Percentiles rank a stretch among this genome's conserved stretches.
phyloP scores from a whole-genome alignment of 768 basidiomycete genomes.

The Russula compacta region DNA sequence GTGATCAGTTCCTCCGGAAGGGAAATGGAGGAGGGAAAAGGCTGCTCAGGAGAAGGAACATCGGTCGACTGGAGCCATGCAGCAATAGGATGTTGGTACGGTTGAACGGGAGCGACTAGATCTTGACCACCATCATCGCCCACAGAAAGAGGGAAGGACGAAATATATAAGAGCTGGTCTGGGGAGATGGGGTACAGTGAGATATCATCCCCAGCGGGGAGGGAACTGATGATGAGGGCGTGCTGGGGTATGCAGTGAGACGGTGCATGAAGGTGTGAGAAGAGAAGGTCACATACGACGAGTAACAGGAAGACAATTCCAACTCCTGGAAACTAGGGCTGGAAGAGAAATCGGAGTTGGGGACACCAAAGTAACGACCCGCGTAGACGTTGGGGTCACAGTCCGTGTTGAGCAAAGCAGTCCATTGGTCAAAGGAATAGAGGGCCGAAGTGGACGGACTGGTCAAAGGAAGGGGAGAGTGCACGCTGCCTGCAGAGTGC shows the following conservation, averaged over 20 bases:
- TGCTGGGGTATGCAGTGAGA: background rate
- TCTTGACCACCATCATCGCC: background rate
- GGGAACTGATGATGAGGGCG: background rate
- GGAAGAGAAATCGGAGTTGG: background rate
- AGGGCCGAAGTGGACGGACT: background rate
- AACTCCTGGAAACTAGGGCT: background rate
- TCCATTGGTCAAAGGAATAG: background rate
- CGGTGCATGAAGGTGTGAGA: background rate
- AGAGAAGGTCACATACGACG: background rate
- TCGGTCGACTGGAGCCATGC: background rate
- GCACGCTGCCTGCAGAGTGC: constrained; percentile 10
- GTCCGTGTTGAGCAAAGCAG: background rate
- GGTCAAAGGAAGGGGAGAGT: background rate
- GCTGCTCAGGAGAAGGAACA: background rate
- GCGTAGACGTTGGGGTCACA: background rate
- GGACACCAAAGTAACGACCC: background rate
- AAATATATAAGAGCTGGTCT: background rate
- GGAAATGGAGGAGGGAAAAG: background rate
- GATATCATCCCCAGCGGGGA: background rate
- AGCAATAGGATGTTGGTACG: background rate
- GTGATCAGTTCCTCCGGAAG: background rate
- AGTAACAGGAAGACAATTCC: background rate
- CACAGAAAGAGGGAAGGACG: background rate
- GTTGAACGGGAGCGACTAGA: background rate
- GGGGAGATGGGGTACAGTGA: background rate